A percentile compares a stretch with the other conserved stretches of the same genome.
phyloP scores from a whole-genome alignment of 768 basidiomycete genomes.

The Trametes sanguinea region DNA sequence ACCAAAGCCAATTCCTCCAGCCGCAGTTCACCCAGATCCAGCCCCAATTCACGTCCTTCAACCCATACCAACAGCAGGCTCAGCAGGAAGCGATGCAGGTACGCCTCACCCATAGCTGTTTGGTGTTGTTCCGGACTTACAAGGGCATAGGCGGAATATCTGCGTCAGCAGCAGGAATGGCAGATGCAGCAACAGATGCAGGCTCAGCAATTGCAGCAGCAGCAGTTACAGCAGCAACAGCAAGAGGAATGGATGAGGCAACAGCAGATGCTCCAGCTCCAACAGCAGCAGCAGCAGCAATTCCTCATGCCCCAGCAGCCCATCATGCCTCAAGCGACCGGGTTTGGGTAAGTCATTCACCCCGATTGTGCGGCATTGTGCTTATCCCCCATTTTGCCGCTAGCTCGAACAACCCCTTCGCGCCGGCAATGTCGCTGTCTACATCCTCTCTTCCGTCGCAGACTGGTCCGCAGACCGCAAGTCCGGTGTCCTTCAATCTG shows the following conservation, averaged over 20 bases:
- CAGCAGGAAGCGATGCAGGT: constrained; percentile 86
- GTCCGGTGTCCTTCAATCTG: constrained; percentile 63
- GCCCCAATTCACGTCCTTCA: constrained; percentile 90
- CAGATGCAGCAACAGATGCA: constrained; percentile 62
- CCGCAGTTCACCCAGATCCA: constrained; percentile 77
- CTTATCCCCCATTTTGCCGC: constrained; percentile 19
- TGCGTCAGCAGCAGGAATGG: constrained; percentile 67
- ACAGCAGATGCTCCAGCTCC: constrained; percentile 53
- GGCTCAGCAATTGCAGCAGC: constrained; percentile 45
- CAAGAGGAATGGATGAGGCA: constrained; percentile 62
- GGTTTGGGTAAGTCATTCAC: constrained; percentile 60
- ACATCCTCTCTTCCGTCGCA: constrained; percentile 36
- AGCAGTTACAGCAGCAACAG: constrained; percentile 49
- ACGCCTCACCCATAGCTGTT: not conserved
- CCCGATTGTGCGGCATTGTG: not conserved
- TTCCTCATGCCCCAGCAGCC: constrained; percentile 49
- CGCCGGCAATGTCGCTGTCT: constrained; percentile 41
- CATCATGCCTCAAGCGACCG: constrained; percentile 63
- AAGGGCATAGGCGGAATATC: constrained; percentile 41
- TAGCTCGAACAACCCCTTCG: constrained; percentile 97
- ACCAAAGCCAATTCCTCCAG: constrained; percentile 52
- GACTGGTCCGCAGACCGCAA: constrained; percentile 32
- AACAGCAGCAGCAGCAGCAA: constrained; percentile 54
- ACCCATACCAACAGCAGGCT: constrained; percentile 90
- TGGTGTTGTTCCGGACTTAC: not conserved